These are phyloP conservation scores for Calocybe gambosa DNA, from an alignment of 1,284 basidiomycete genomes.

Conservation along the genomic window DNA sequence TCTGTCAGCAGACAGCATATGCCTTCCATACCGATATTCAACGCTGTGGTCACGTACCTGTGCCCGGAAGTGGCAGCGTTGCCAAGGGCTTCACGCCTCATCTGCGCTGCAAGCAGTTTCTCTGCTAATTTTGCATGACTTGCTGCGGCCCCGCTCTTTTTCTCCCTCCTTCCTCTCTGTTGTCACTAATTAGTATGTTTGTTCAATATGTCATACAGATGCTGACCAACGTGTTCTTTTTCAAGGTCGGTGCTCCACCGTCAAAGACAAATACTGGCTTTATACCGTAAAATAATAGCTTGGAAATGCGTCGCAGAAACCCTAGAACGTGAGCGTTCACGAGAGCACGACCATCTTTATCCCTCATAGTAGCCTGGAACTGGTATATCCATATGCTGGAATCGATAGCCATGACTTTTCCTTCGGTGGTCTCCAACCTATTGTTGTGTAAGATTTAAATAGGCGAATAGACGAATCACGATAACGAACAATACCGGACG, in stretches of 20 bases:
- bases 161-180: slow-evolving; percentile 79
- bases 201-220: neutral
- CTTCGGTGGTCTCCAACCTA: slow-evolving; percentile 88
- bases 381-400: slow-evolving; percentile 99
- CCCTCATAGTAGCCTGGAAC: slow-evolving; percentile 98
- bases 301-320: slow-evolving; percentile 89
- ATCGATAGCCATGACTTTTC: slow-evolving; percentile 91
- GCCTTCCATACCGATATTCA: neutral
- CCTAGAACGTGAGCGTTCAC: slow-evolving; percentile 95
- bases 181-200: neutral
- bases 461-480: neutral
- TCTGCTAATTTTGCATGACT: slow-evolving; percentile 86
- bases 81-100: slow-evolving; percentile 86
- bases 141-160: slow-evolving; percentile 81
- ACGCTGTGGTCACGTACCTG: neutral
- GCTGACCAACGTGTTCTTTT: slow-evolving; percentile 81
- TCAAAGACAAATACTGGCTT: slow-evolving; percentile 98
- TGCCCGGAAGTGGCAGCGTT: slow-evolving; percentile 41
- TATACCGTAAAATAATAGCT: slow-evolving; percentile 94
- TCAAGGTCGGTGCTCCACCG: slow-evolving; percentile 86
- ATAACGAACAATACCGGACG: slow-evolving; percentile 72
- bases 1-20: neutral
- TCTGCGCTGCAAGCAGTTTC: slow-evolving; percentile 87
- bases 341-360: slow-evolving; percentile 88
- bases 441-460: slow-evolving; percentile 5